phyloP scores from a whole-genome alignment of 1,284 basidiomycete genomes.

The Ganoderma lingzhi region DNA sequence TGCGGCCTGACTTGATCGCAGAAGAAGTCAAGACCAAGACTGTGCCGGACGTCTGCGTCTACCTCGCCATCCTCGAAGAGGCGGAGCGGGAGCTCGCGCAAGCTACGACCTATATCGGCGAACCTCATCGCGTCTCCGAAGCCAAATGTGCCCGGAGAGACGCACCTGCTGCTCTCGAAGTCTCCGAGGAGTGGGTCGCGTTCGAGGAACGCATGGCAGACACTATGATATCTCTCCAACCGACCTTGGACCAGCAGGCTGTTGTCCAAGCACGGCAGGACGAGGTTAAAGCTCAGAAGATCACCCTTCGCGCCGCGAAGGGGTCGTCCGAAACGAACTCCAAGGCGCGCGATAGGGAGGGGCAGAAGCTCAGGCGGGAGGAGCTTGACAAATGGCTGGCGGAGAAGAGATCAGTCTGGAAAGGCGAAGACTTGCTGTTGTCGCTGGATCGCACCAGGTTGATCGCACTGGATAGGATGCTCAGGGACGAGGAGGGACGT shows the following conservation, averaged over 20 bases:
- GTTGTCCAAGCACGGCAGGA: slow-evolving; percentile 32
- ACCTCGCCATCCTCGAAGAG: slow-evolving; percentile 60
- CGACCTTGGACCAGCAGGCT: slow-evolving; percentile 36
- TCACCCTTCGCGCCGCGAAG: slow-evolving; percentile 30
- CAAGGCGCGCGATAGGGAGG: slow-evolving; percentile 39
- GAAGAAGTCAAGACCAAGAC: slow-evolving; percentile 68
- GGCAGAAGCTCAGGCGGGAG: slow-evolving; percentile 36
- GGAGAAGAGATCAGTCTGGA: slow-evolving; percentile 41
- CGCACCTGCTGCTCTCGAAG: slow-evolving; percentile 56
- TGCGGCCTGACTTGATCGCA: slow-evolving; percentile 77
- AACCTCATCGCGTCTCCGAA: slow-evolving; percentile 3
- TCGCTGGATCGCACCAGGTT: slow-evolving; percentile 48
- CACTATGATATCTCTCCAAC: slow-evolving; percentile 46
- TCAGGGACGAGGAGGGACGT: slow-evolving; percentile 46
- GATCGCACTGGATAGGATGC: slow-evolving; percentile 54
- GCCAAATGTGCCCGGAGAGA: slow-evolving; percentile 28
- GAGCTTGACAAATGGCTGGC: slow-evolving; percentile 39
- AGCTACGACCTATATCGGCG: slow-evolving; percentile 1
- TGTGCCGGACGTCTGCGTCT: slow-evolving; percentile 65
- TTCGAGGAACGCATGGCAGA: slow-evolving; percentile 67
- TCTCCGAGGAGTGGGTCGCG: slow-evolving; percentile 65
- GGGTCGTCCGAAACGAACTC: slow-evolving; percentile 29
- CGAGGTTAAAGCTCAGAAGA: slow-evolving; percentile 29
- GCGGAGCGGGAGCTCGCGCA: slow-evolving; percentile 30
- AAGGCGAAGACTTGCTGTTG: slow-evolving; percentile 47